Base-by-base conservation (phyloP, 495 filamentous ascomycete species). In the Aspergillus incahuasiensis region DNA sequence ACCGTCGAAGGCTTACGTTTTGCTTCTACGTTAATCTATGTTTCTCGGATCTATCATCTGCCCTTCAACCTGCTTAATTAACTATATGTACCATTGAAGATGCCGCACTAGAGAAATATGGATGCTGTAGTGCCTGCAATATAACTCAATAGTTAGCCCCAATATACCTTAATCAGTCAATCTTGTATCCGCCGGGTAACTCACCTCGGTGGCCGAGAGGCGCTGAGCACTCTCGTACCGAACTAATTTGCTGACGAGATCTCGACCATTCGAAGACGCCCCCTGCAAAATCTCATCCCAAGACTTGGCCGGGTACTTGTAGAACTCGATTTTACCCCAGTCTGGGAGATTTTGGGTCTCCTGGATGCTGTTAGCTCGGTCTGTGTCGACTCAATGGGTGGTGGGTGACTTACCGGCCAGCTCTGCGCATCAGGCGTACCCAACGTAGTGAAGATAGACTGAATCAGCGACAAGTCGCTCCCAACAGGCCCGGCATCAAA, bases 401-500 rank as follows among this genome's bases (percentile, higher is more conserved):
- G 15, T 45, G 16, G 9, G 39, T 41, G 42, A 59, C 58, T 47
- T 75, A 84, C 84, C 34, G 92, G 92, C 94, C 94, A 98, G 0
- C 65, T 82, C 32, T 84, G 76, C 40, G 78, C 70, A 43, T 86
- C 85, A 0, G 94, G 94, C 3, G 91, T 96, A 6, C 94, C 94
- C 22, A 97, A 71, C 12, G 82, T 91, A 67, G 84, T 82, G 70
- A 99, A 99, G 18, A 97, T 92, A 60, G 88, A 95, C 48, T 87
- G 77, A 44, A 99, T 89, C 38, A 99, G 75, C 5, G 89, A 88
- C 28, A 99, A 77, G 69, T 99, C 95, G 64, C 89, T 97, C 1
- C 94, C 94, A 38, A 96, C 74, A 49, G 91, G 89, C 22, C 90
- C 88, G 1, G 85, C 82, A 60, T 95, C 89, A 59, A 99, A 97